Evolutionary conservation across 2,329 filamentous ascomycete species (phyloP), one percentile per base, ranked within the genome.

Genomic region (Apiospora kogelbergensis): DNA sequence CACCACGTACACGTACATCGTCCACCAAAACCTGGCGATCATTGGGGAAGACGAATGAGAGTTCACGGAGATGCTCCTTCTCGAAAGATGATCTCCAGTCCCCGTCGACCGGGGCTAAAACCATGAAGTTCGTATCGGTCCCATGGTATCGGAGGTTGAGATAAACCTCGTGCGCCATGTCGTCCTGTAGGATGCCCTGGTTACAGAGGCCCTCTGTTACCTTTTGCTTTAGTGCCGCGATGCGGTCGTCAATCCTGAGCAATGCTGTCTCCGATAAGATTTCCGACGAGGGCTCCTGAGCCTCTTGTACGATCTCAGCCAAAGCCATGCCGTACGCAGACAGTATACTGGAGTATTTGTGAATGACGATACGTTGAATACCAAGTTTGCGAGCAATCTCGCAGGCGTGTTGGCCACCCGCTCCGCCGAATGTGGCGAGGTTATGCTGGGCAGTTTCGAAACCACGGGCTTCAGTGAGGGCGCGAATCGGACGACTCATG

Each of bases 331-430:
- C 82, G 83, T n/a, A n/a, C n/a, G n/a, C 83, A 0, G 82, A 84
- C 0, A 84, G 73, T 7, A 74, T 72, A 30, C 70, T 72, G 2
- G 74, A 76, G 65, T 72, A 75, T 24, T 79, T 79, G 67, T 83
- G 83, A n/a, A 84, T 81, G 2, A 85, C 71, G 13, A 84, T 78
- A 0, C 77, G 76, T 4, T 73, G 75, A 22, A 84, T 83, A 0
- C 81, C 80, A 0, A 84, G 76, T 1, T 79, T 77, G 10, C 77
- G 73, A 0, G 81, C 82, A 46, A 85, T 66, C 30, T 68, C 68
- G 33, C 68, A 69, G 2, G 68, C 68, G 26, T 66, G 64, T 33
- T 69, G 73, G 20, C 91, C 91, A 68, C 92, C 92, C 6, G n/a
- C n/a, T n/a, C n/a, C n/a, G n/a, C n/a, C n/a, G n/a, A n/a, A n/a